A percentile compares a stretch with the other conserved stretches of the same genome.
Evolutionary conservation across 805 yeast genomes (phyloP).

Genomic region (Starmerella sirachaensis): DNA sequence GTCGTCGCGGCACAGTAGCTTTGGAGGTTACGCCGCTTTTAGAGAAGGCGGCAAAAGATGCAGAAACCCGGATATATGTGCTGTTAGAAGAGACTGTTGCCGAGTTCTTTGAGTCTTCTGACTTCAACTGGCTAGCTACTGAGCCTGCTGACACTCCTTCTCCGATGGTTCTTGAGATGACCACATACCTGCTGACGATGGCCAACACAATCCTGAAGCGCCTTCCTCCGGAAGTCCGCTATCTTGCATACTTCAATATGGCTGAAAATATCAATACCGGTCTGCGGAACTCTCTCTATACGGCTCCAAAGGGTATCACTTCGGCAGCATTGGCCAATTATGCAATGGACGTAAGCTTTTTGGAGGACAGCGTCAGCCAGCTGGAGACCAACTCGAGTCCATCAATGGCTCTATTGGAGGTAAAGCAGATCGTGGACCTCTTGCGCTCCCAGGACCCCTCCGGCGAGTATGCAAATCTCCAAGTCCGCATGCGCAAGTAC

Average conservation of each 20-base stretch:
- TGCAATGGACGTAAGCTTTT: slow-evolving; percentile 63
- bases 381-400: slow-evolving; percentile 30
- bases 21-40: slow-evolving; percentile 46
- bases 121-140: slow-evolving; percentile 68
- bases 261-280: slow-evolving; percentile 72
- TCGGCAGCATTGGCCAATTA: slow-evolving; percentile 57
- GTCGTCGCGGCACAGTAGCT: slow-evolving; percentile 32
- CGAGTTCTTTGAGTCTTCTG: slow-evolving; percentile 72
- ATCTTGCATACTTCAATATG: slow-evolving; percentile 71
- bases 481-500: slow-evolving; percentile 52
- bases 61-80: slow-evolving; percentile 71
- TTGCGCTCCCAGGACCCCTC: slow-evolving; percentile 47
- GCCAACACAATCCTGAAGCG: slow-evolving; percentile 74
- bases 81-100: slow-evolving; percentile 71
- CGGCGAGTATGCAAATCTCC: slow-evolving; percentile 45
- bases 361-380: slow-evolving; percentile 42
- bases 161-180: slow-evolving; percentile 66
- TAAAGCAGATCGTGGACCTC: slow-evolving; percentile 68
- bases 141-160: slow-evolving; percentile 45
- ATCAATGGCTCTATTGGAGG: slow-evolving; percentile 62
- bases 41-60: slow-evolving; percentile 47
- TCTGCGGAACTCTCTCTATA: slow-evolving; percentile 47
- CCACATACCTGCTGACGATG: slow-evolving; percentile 71
- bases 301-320: slow-evolving; percentile 42
- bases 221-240: slow-evolving; percentile 64